phyloP scores from a whole-genome alignment of 352 stramenopile genomes.

The Blastocystis sp. region DNA sequence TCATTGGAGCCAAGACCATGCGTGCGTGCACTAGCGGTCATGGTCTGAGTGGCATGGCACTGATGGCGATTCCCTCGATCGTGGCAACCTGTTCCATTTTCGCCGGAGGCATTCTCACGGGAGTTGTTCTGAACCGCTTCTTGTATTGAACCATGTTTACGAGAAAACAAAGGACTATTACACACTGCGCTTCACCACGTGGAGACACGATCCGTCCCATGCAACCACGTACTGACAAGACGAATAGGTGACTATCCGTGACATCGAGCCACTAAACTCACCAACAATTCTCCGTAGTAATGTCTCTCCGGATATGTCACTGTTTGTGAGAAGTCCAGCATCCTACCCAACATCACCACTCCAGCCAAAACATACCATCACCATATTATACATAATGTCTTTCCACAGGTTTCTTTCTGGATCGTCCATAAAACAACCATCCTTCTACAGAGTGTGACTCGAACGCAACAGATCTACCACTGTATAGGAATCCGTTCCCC shows the following conservation, averaged over 20 bases:
- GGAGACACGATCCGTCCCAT: not conserved
- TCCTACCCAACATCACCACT: not conserved
- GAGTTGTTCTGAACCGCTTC: not conserved
- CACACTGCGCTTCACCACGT: conserved; percentile 27
- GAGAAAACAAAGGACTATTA: not conserved
- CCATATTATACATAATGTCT: not conserved
- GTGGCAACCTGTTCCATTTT: conserved; percentile 52
- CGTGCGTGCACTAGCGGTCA: conserved; percentile 46
- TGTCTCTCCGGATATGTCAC: conserved; percentile 47
- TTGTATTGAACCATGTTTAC: not conserved
- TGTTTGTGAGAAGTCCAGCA: conserved; percentile 5
- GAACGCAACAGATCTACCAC: not conserved
- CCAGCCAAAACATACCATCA: not conserved
- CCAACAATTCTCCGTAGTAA: not conserved
- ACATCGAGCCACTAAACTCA: not conserved
- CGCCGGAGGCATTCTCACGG: conserved; percentile 20
- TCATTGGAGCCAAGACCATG: conserved; percentile 53
- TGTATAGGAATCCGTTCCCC: not conserved
- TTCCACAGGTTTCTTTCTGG: not conserved
- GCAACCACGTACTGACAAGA: conserved; percentile 13
- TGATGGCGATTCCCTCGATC: conserved; percentile 42
- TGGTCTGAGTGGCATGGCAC: conserved; percentile 53
- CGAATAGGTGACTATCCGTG: conserved; percentile 21
- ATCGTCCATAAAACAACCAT: not conserved
- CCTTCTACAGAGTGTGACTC: not conserved